Conservation (phyloP, 768 basidiomycete genomes). For the Leucocoprinus leucothites region DNA sequence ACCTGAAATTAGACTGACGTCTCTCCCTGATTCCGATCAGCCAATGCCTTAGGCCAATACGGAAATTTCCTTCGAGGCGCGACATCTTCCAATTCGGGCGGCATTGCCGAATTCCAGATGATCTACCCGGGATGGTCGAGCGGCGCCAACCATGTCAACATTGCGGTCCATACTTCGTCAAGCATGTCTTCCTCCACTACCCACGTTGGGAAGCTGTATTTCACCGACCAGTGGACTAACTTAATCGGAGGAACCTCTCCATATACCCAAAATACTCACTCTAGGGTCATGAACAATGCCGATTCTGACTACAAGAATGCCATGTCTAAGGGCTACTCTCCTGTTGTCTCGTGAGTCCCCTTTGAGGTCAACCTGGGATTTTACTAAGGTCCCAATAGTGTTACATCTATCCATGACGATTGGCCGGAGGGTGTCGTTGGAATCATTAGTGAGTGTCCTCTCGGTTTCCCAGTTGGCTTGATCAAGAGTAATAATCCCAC, state of each 20-base stretch:
- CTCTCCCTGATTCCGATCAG: conserved; percentile 13
- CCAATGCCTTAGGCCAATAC: conserved; percentile 33
- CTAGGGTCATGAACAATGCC: conserved; percentile 24
- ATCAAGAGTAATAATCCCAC: background rate
- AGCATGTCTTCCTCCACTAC: conserved; percentile 21
- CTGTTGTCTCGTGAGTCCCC: conserved; percentile 23
- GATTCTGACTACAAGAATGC: conserved; percentile 26
- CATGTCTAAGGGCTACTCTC: conserved; percentile 22
- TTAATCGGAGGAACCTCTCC: conserved; percentile 24
- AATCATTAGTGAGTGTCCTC: conserved; percentile 7
- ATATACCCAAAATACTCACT: conserved; percentile 29
- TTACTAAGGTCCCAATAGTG: background rate
- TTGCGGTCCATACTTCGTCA: conserved; percentile 29
- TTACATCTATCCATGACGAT: conserved; percentile 11
- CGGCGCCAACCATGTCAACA: conserved; percentile 34
- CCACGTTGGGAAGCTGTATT: conserved; percentile 38
- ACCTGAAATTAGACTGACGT: background rate
- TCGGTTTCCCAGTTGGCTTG: no score
- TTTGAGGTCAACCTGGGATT: background rate
- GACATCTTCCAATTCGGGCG: conserved; percentile 26
- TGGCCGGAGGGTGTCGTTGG: conserved; percentile 12
- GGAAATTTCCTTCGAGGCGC: conserved; percentile 36
- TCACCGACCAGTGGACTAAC: conserved; percentile 32
- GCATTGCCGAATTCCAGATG: conserved; percentile 36
- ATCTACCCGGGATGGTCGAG: conserved; percentile 33